Percentiles rank a stretch among this genome's conserved stretches.
These are phyloP conservation scores for Cytospora schulzeri DNA, from an alignment of 2,329 filamentous ascomycete species.

Conservation along the genomic window DNA sequence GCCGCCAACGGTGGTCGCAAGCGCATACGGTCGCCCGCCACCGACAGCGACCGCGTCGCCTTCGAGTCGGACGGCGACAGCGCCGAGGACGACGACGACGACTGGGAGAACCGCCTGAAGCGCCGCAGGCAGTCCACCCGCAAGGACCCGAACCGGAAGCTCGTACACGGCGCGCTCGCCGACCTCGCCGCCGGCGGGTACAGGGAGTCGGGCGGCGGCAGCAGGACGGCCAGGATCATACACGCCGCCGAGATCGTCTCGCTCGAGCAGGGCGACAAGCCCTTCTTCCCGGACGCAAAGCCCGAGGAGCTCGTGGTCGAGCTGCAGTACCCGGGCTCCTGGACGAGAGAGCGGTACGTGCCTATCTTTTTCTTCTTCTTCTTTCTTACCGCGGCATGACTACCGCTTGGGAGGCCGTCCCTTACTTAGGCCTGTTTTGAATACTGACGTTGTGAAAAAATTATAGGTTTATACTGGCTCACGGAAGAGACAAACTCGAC, in stretches of 20 bases:
- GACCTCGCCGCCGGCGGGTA: conserved; percentile 22
- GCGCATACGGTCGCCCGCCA: conserved; percentile 45
- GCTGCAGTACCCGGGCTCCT: conserved; percentile 79
- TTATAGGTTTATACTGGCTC: conserved; percentile 74
- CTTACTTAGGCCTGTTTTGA: background rate
- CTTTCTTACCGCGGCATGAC: background rate
- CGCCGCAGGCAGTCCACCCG: conserved; percentile 44
- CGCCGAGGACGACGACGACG: conserved; percentile 54
- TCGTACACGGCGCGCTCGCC: conserved; percentile 44
- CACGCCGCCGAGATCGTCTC: conserved; percentile 62
- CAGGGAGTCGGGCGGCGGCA: conserved; percentile 42
- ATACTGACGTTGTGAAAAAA: conserved; percentile 27
- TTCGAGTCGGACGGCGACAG: conserved; percentile 55
- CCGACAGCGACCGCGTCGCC: conserved; percentile 45
- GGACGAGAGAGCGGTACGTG: conserved; percentile 37
- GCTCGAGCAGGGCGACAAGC: conserved; percentile 52
- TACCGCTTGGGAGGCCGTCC: background rate
- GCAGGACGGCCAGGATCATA: conserved; percentile 51
- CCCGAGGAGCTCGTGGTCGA: conserved; percentile 62
- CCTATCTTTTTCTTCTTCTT: no score
- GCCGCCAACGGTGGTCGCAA: conserved; percentile 17
- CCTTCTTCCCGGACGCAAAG: conserved; percentile 48
- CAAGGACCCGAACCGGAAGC: conserved; percentile 49
- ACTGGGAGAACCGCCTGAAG: conserved; percentile 53
- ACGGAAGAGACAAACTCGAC: conserved; percentile 77